Percentiles rank a stretch among this genome's conserved stretches.
These are phyloP conservation scores for Larix kaempferi DNA, from an alignment of 75 land plant genomes.

Conservation along the genomic window DNA sequence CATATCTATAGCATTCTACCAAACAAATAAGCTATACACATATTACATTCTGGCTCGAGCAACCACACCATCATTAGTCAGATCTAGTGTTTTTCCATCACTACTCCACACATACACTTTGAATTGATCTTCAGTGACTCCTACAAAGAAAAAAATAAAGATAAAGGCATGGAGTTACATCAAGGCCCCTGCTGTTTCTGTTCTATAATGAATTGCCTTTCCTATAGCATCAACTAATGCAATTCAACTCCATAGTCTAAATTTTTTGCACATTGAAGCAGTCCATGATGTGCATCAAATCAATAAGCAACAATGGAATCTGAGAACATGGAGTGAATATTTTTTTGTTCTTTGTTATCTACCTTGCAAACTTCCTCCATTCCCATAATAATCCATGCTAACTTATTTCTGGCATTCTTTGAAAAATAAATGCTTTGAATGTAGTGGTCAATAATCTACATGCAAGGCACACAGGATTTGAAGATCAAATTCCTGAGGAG, in stretches of 20 bases:
- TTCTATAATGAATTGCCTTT: background rate
- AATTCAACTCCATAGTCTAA: background rate
- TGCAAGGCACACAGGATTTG: background rate
- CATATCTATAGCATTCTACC: background rate
- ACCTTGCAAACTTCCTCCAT: too few relatives aligned
- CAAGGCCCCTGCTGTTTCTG: too few relatives aligned
- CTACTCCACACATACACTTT: conserved; percentile 45
- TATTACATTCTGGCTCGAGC: conserved; percentile 50
- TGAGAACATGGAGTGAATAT: too few relatives aligned
- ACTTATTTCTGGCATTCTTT: too few relatives aligned
- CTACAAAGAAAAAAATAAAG: conserved; percentile 34
- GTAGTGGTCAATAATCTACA: background rate
- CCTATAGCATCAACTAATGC: background rate
- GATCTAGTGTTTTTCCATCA: conserved; percentile 12
- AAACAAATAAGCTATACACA: background rate
- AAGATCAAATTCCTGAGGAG: background rate
- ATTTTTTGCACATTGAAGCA: too few relatives aligned
- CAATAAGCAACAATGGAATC: too few relatives aligned
- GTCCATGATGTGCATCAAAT: too few relatives aligned
- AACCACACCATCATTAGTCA: conserved; percentile 27
- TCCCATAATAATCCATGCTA: too few relatives aligned
- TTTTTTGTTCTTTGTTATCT: too few relatives aligned
- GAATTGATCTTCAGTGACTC: conserved; percentile 93
- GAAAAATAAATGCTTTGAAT: too few relatives aligned
- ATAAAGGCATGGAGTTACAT: too few relatives aligned